Evolutionary conservation across 345 rosid genomes (phyloP).

Genomic region (Populus euphratica): DNA sequence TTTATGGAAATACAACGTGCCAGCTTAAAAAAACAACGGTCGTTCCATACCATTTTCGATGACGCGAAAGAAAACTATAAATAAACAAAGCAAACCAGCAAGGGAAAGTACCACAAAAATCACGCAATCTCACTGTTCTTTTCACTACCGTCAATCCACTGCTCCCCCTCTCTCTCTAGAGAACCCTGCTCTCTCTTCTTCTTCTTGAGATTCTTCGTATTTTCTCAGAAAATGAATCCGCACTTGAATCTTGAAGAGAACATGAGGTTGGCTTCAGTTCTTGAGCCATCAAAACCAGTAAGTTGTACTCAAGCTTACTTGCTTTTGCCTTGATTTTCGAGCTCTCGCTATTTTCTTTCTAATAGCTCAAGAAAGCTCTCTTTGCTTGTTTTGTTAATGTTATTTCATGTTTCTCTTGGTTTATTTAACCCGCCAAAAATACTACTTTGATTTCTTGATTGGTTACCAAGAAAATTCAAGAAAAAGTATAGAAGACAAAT

Average conservation of each 20-base stretch:
- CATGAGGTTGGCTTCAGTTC: constrained; percentile 58
- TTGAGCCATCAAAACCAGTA: constrained; percentile 63
- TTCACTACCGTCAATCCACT: not conserved
- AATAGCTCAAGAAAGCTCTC: not conserved
- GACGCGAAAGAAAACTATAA: not conserved
- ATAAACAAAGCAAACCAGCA: not conserved
- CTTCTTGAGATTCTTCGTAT: not conserved
- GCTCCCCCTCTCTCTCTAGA: not conserved
- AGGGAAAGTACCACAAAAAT: not conserved
- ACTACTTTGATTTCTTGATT: not conserved
- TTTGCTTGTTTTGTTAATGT: not conserved
- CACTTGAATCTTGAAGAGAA: constrained; percentile 59
- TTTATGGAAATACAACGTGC: not conserved
- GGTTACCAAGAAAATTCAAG: constrained; percentile 1
- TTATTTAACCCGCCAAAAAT: not conserved
- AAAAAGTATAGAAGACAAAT: not conserved
- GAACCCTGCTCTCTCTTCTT: not conserved
- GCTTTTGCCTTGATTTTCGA: not conserved
- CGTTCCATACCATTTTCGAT: not conserved
- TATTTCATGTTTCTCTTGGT: not conserved
- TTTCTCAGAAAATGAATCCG: constrained; percentile 23
- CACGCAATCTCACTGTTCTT: not conserved
- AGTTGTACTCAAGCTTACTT: not conserved
- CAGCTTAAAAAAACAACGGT: not conserved
- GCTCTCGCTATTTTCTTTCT: not conserved